These are phyloP conservation scores for Xylaria hypoxylon DNA, from an alignment of 2,329 filamentous ascomycete genomes.

Conservation along the genomic window DNA sequence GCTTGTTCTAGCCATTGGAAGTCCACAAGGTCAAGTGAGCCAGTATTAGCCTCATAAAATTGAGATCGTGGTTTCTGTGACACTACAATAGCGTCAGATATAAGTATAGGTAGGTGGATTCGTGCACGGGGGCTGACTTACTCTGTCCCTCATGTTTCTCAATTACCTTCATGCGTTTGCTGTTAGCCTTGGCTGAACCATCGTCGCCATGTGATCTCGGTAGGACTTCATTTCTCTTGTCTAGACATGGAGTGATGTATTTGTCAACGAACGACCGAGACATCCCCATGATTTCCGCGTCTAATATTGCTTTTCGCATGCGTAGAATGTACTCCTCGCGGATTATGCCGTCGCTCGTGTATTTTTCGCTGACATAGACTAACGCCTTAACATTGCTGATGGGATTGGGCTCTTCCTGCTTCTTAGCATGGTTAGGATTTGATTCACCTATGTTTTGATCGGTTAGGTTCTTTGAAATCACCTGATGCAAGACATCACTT, in stretches of 20 bases:
- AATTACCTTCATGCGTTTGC: background rate
- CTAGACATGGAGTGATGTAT: constrained; percentile 15
- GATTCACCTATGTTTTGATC: background rate
- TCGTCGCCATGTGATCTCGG: background rate
- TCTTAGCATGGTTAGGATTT: background rate
- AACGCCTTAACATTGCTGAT: constrained; percentile 2
- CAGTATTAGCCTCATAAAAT: background rate
- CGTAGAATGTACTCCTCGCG: too few species aligned
- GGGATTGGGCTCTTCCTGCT: background rate
- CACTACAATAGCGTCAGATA: background rate
- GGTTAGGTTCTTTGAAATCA: background rate
- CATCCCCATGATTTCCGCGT: constrained; percentile 11
- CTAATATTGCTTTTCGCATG: too few species aligned
- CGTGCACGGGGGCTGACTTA: background rate
- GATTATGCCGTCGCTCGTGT: too few species aligned
- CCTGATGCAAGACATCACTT: background rate
- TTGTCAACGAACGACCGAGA: constrained; percentile 15
- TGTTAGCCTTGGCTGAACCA: background rate
- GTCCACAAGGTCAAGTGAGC: constrained; percentile 5
- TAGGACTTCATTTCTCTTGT: constrained; percentile 5
- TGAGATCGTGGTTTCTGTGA: background rate
- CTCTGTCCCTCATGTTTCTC: background rate
- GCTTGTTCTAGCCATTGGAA: background rate
- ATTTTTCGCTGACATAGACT: constrained; percentile 1
- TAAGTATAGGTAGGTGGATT: constrained; percentile 3